A percentile compares a stretch with the other conserved stretches of the same genome.
Conservation (phyloP, 192 early-diverging fungal genomes). For the Coemansia sp. region DNA sequence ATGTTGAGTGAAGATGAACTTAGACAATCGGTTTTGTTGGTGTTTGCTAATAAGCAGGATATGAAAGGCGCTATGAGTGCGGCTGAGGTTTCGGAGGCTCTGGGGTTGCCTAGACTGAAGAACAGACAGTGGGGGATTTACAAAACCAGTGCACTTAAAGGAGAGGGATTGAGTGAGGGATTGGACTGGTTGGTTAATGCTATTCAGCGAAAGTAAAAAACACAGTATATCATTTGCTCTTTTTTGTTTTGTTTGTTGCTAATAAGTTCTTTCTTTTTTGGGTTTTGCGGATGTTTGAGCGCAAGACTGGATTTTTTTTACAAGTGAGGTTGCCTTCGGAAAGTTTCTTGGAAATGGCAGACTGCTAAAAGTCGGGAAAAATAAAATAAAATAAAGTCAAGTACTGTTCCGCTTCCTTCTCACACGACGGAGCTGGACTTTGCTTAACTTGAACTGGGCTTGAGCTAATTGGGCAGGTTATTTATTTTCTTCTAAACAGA, state of each 20-base stretch:
- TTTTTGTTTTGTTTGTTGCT: not conserved
- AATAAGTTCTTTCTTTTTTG: not conserved
- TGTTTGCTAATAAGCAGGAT: conserved; percentile 99
- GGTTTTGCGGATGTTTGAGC: too few relatives aligned
- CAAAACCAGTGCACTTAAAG: conserved; percentile 92
- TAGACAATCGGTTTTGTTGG: conserved; percentile 82
- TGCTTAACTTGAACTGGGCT: too few relatives aligned
- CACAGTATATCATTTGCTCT: not conserved
- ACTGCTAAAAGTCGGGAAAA: too few relatives aligned
- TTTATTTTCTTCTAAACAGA: not conserved
- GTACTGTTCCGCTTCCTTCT: too few relatives aligned
- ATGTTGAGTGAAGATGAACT: conserved; percentile 98
- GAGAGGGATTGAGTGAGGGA: conserved; percentile 89
- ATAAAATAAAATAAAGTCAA: too few relatives aligned
- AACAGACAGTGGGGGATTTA: conserved; percentile 93
- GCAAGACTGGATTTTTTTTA: too few relatives aligned
- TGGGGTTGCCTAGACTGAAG: conserved; percentile 82
- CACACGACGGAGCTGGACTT: too few relatives aligned
- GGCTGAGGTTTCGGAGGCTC: conserved; percentile 83
- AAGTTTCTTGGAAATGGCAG: too few relatives aligned
- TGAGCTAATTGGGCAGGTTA: too few relatives aligned
- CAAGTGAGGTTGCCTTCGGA: too few relatives aligned
- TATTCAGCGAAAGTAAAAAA: conserved; percentile 24
- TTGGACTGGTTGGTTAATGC: conserved; percentile 81
- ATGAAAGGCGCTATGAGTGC: conserved; percentile 90